Evolutionary conservation across 495 filamentous ascomycete species (phyloP), one percentile per base, ranked within the genome.

Genomic region (Podospora comata): DNA sequence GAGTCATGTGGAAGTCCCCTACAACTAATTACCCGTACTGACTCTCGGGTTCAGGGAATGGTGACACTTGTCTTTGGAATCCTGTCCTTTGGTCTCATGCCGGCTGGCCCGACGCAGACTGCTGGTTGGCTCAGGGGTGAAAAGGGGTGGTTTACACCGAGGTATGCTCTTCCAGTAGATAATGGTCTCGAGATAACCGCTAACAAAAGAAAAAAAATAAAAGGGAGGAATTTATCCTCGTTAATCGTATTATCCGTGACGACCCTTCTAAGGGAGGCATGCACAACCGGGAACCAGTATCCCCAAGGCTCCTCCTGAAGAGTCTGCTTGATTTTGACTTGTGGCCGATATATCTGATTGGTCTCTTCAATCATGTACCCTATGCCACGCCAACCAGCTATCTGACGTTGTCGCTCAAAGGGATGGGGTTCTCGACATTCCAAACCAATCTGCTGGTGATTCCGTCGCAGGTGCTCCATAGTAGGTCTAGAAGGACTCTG

Each of bases 201-300:
- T 32, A 32, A 32, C 30, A 32, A 32, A 4, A 63, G 9, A 58
- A 20, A 63, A n/a, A 58, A 20, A 3, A 18, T 1, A 30, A 65
- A 48, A 67, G 58, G 39, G 86, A 90, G 71, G 86, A 87, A 68
- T 77, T 76, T 16, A 90, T 92, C 67, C 83, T 91, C 63, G 89
- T 91, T n/a, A 92, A 90, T 70, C 85, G 90, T 15, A 83, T 91
- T n/a, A 76, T 92, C 28, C 81, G 88, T 19, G 89, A 91, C 70
- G 89, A 91, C 72, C 89, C 89, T 0, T 83, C 81, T 28, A 90
- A 91, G 73, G 86, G 87, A 28, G 81, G 81, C 65, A 85, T 85
- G 84, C 80, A 85, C 72, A 84, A 82, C 61, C 78, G 89, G 4
- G 87, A 92, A 76, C 85, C 84, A 2, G 75, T 93, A 6, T 84